These are phyloP conservation scores for Fusarium udum DNA, from an alignment of 2,329 filamentous ascomycete genomes.

Conservation along the genomic window DNA sequence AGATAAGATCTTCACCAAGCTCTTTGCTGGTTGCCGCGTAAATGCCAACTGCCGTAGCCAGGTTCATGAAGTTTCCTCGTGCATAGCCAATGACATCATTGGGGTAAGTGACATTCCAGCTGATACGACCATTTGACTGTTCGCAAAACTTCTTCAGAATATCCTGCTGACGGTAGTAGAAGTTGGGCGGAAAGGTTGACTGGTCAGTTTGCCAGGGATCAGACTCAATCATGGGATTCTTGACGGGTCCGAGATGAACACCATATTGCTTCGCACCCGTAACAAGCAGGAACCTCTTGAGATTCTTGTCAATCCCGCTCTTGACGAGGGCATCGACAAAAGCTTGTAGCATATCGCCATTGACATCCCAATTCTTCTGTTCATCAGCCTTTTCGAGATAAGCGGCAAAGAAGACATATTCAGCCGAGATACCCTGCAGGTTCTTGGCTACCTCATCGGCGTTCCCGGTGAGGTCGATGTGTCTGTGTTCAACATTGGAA, in stretches of 20 bases:
- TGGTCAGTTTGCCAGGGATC: constrained; percentile 2
- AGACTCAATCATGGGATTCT: constrained; percentile 6
- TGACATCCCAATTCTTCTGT: constrained; percentile 1
- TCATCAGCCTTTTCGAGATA: constrained; percentile 6
- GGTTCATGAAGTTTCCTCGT: constrained; percentile 19
- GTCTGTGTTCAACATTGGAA: constrained; percentile 2
- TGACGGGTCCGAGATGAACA: constrained; percentile 3
- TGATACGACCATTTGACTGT: not conserved
- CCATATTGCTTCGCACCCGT: constrained; percentile 15
- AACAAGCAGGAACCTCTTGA: not conserved
- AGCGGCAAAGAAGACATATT: constrained; percentile 12
- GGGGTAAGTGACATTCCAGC: constrained; percentile 13
- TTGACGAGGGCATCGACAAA: constrained; percentile 1
- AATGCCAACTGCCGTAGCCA: constrained; percentile 2
- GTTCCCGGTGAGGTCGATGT: constrained; percentile 3
- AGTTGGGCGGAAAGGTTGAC: constrained; percentile 13
- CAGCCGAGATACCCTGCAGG: not conserved
- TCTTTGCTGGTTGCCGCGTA: constrained; percentile 4
- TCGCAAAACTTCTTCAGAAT: not conserved
- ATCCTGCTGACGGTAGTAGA: constrained; percentile 17
- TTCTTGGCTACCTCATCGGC: not conserved
- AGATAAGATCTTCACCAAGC: not conserved
- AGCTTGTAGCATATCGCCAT: constrained; percentile 7
- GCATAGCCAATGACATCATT: constrained; percentile 23
- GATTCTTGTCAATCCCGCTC: not conserved